Conservation (phyloP, 2,329 filamentous ascomycete species). For the Cladosporium sp. region DNA sequence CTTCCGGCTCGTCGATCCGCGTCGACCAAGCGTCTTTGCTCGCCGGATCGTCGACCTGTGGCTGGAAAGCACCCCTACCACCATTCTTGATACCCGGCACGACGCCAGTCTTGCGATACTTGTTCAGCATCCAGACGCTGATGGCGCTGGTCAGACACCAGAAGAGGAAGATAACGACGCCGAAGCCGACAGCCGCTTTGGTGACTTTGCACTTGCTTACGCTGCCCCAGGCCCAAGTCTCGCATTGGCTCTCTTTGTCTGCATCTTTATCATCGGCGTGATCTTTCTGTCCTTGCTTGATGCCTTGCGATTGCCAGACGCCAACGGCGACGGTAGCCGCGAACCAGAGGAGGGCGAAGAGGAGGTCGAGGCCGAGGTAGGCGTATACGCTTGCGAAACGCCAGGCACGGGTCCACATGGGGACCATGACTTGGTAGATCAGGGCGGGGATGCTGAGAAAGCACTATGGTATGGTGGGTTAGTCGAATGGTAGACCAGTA, state of each 20-base stretch:
- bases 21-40: slow-evolving; percentile 44
- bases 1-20: slow-evolving; percentile 37
- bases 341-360: slow-evolving; percentile 57
- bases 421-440: slow-evolving; percentile 57
- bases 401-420: slow-evolving; percentile 56
- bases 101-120: slow-evolving; percentile 55
- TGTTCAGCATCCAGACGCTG: slow-evolving; percentile 51
- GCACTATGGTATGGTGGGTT: slow-evolving; percentile 45
- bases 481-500: neutral
- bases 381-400: slow-evolving; percentile 59
- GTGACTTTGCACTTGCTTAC: slow-evolving; percentile 54
- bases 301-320: slow-evolving; percentile 53
- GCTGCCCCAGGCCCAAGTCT: slow-evolving; percentile 52
- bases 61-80: slow-evolving; percentile 22
- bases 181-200: slow-evolving; percentile 53
- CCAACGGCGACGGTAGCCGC: slow-evolving; percentile 54
- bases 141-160: slow-evolving; percentile 52
- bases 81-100: slow-evolving; percentile 38
- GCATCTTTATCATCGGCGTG: slow-evolving; percentile 16
- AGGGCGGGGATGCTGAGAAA: slow-evolving; percentile 56
- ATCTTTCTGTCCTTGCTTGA: slow-evolving; percentile 45
- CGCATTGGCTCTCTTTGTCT: slow-evolving; percentile 44
- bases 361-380: slow-evolving; percentile 52
- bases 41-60: slow-evolving; percentile 35
- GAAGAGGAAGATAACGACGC: slow-evolving; percentile 54